Percentiles rank a stretch among this genome's conserved stretches.
Evolutionary conservation across 2,329 filamentous ascomycete genomes (phyloP).

Genomic region (Trichophyton verrucosum): DNA sequence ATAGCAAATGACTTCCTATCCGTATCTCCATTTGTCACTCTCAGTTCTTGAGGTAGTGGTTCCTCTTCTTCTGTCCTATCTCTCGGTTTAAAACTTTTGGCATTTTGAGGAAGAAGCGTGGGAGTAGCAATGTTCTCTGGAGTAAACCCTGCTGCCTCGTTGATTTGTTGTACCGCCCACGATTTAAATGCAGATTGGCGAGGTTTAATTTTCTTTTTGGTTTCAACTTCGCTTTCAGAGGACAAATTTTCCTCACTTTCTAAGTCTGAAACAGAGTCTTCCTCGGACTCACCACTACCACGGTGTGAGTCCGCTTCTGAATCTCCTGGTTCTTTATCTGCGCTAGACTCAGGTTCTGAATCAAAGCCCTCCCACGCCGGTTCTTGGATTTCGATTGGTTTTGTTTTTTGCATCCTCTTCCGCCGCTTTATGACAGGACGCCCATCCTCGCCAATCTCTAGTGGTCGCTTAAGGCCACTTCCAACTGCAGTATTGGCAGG

Average conservation of each 20-base stretch:
- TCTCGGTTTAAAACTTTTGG: conserved; percentile 22
- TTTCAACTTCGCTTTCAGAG: conserved; percentile 16
- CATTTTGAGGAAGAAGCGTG: conserved; percentile 22
- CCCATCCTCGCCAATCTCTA: conserved; percentile 68
- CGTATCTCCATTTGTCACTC: conserved; percentile 29
- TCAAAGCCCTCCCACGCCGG: conserved; percentile 36
- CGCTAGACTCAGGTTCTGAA: conserved; percentile 22
- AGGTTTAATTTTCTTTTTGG: conserved; percentile 20
- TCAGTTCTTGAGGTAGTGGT: conserved; percentile 29
- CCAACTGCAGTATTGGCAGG: conserved; percentile 34
- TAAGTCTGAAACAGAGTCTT: conserved; percentile 15
- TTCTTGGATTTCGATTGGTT: conserved; percentile 25
- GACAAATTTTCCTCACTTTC: conserved; percentile 27
- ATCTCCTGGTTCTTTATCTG: conserved; percentile 17
- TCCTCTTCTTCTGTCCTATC: conserved; percentile 30
- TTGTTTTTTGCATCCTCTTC: conserved; percentile 35
- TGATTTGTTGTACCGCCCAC: conserved; percentile 80
- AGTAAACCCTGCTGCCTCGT: conserved; percentile 63
- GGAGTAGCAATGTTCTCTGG: conserved; percentile 28
- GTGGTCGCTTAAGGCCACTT: conserved; percentile 71
- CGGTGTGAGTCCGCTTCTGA: conserved; percentile 16
- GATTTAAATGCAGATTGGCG: conserved; percentile 67
- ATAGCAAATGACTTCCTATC: conserved; percentile 66
- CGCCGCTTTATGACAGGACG: conserved; percentile 72
- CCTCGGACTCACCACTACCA: conserved; percentile 21